A percentile compares a stretch with the other conserved stretches of the same genome.
Evolutionary conservation across 768 basidiomycete species (phyloP).

Genomic region (Clavaria fumosa): DNA sequence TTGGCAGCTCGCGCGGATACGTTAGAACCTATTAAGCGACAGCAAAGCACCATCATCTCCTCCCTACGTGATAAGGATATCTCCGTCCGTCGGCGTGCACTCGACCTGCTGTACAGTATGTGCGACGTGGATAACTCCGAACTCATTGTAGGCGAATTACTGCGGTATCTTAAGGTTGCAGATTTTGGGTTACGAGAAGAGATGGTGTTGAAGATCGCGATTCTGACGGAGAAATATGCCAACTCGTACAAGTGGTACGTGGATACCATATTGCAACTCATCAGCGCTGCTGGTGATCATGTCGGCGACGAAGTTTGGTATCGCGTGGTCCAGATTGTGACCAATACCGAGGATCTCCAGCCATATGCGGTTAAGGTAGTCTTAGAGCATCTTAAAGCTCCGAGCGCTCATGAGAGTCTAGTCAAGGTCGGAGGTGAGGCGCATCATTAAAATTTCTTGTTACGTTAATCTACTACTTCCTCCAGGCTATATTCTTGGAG

Average conservation of each 20-base stretch:
- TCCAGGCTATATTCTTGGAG: slow-evolving; percentile 82
- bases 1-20: slow-evolving; percentile 89
- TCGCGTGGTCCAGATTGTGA: slow-evolving; percentile 95
- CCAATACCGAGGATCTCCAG: slow-evolving; percentile 95
- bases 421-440: slow-evolving; percentile 86
- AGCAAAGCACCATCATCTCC: slow-evolving; percentile 89
- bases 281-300: slow-evolving; percentile 94
- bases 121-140: slow-evolving; percentile 97
- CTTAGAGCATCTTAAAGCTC: slow-evolving; percentile 75
- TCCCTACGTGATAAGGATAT: slow-evolving; percentile 96
- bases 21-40: slow-evolving; percentile 82
- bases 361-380: slow-evolving; percentile 89
- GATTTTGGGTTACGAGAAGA: slow-evolving; percentile 95
- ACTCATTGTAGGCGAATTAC: slow-evolving; percentile 85
- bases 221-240: slow-evolving; percentile 97
- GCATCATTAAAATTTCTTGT: no score
- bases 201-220: slow-evolving; percentile 98
- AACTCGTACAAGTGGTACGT: slow-evolving; percentile 98
- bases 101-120: slow-evolving; percentile 98
- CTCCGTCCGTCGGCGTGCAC: slow-evolving; percentile 81
- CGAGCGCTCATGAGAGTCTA: slow-evolving; percentile 80
- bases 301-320: slow-evolving; percentile 99
- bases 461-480: slow-evolving; percentile 2
- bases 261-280: slow-evolving; percentile 90
- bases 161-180: slow-evolving; percentile 88